These are phyloP conservation scores for Candida nemodendra DNA, from an alignment of 805 yeast species.

Conservation along the genomic window DNA sequence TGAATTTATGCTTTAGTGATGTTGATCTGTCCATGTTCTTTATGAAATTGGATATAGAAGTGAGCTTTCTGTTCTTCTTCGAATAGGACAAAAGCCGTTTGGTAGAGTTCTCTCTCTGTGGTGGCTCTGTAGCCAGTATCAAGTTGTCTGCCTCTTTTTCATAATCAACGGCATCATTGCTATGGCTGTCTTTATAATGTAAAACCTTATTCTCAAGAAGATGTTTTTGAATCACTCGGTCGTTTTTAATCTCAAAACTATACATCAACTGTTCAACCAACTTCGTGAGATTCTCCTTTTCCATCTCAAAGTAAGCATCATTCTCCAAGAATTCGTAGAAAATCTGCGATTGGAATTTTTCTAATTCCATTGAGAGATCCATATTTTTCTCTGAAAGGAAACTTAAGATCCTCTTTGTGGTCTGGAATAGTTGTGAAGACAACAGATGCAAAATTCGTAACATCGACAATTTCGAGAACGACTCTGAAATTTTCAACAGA, in stretches of 20 bases:
- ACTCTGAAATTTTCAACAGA: constrained; percentile 59
- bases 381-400: constrained; percentile 49
- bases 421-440: constrained; percentile 55
- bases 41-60: constrained; percentile 44
- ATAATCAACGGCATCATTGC: constrained; percentile 11
- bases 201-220: constrained; percentile 31
- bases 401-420: constrained; percentile 64
- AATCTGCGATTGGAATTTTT: constrained; percentile 69
- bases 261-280: constrained; percentile 45
- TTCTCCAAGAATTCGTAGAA: constrained; percentile 70
- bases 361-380: constrained; percentile 52
- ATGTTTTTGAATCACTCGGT: constrained; percentile 37
- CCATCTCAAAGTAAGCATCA: constrained; percentile 66
- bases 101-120: constrained; percentile 15
- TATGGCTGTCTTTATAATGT: constrained; percentile 22
- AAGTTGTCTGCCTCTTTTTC: constrained; percentile 14
- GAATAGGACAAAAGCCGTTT: constrained; percentile 16
- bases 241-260: constrained; percentile 41
- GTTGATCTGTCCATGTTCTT: constrained; percentile 47
- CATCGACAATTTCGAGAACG: constrained; percentile 66
- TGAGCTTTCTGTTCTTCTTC: constrained; percentile 23
- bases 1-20: constrained; percentile 31
- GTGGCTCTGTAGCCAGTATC: constrained; percentile 5
- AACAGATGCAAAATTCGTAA: constrained; percentile 71
- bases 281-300: constrained; percentile 64